Evolutionary conservation across 108 stramenopile genomes (phyloP).

Genomic region (Thalassiosira profunda): DNA sequence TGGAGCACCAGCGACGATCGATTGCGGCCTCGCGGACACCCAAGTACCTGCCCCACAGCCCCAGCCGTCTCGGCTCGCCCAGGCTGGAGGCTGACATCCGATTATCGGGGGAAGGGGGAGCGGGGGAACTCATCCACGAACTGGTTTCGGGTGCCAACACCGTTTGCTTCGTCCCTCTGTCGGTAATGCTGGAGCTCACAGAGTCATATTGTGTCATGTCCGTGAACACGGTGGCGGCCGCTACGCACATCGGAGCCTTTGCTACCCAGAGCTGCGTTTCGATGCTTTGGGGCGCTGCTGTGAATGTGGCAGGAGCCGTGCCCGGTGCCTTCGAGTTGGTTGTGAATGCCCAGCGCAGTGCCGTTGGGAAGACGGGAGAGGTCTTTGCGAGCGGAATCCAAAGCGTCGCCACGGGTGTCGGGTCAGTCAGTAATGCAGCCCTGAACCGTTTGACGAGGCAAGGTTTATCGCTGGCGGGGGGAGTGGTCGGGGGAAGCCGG

Average conservation of each 20-base stretch:
- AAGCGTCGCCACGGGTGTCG: slow-evolving; percentile 89
- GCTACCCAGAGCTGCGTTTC: slow-evolving; percentile 35
- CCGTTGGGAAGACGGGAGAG: slow-evolving; percentile 78
- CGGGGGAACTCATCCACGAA: slow-evolving; percentile 24
- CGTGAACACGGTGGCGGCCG: slow-evolving; percentile 61
- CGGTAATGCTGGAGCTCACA: slow-evolving; percentile 63
- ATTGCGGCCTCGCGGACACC: neutral
- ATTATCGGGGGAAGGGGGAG: neutral
- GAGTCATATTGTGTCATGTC: slow-evolving; percentile 53
- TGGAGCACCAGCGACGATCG: slow-evolving; percentile 5
- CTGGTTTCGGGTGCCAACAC: slow-evolving; percentile 61
- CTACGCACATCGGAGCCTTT: slow-evolving; percentile 39
- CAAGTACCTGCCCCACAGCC: neutral
- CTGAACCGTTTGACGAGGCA: slow-evolving; percentile 37
- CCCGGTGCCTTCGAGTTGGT: slow-evolving; percentile 57
- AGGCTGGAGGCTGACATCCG: neutral
- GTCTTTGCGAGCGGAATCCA: slow-evolving; percentile 82
- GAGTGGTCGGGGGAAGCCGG: slow-evolving; percentile 18
- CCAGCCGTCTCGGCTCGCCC: neutral
- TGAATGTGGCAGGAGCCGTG: slow-evolving; percentile 42
- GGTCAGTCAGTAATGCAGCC: slow-evolving; percentile 74
- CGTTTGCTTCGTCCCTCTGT: no score
- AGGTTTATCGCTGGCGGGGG: slow-evolving; percentile 44
- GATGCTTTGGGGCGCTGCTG: slow-evolving; percentile 25
- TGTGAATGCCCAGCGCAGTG: slow-evolving; percentile 68